Evolutionary conservation across 257 asterid species (phyloP), one percentile per base, ranked within the genome.

Genomic region (Gynochthodes officinalis): DNA sequence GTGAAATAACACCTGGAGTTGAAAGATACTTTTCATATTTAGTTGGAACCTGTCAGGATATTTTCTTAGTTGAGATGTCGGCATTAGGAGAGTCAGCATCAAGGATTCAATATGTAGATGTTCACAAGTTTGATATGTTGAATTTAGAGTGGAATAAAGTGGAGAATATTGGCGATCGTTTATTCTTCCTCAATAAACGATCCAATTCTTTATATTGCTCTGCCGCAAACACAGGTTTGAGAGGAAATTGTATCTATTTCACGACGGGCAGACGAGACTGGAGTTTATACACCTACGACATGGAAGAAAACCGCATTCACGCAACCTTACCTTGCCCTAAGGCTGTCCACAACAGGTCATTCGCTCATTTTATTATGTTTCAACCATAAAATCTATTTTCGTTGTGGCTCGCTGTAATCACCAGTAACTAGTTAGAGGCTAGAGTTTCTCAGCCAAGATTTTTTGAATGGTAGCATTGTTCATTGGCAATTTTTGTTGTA

Each of bases 241-340:
- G 48, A 5, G 9, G 48, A 42, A 42, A 1, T 42, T n/a, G n/a
- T n/a, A n/a, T n/a, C n/a, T n/a, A n/a, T 13, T 53, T 53, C 60
- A 53, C 14, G 1, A 7, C 1, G 1, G 0, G 32, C 2, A 23
- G 27, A 21, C 3, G n/a, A 0, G 1, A 2, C 1, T 15, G 14
- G 7, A 53, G 32, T 13, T 23, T 53, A 7, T 53, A n/a, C 14
- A 13, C 23, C 14, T 53, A 18, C 7, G 60, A 53, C 19, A 53
- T 53, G 3, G 4, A n/a, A 7, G 60, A 53, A 15, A 7, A 53
- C 1, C 5, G 12, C 4, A 53, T 53, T 23, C 14, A 53, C 19
- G 30, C 5, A n/a, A 5, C 32, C 60, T 30, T n/a, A 2, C 60
- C 60, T 53, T 53, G 60, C 23, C 60, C 60, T 21, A 53, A 53